phyloP scores from a whole-genome alignment of 1,139 yeast species.

The Fermentozyma sake region DNA sequence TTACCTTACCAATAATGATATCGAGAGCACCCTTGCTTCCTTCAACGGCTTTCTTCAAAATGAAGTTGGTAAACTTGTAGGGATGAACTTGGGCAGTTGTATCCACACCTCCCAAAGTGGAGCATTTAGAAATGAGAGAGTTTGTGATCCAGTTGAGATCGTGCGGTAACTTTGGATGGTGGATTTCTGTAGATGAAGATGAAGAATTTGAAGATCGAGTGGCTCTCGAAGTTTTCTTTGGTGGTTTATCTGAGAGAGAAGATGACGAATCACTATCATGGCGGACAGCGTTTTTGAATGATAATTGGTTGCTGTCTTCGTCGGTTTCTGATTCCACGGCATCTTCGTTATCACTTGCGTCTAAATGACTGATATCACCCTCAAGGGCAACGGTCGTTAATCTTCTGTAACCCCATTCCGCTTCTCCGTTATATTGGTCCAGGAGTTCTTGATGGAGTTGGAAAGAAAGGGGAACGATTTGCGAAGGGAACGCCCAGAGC shows the following conservation, averaged over 20 bases:
- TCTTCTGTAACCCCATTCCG: slow-evolving; percentile 90
- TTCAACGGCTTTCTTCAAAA: slow-evolving; percentile 76
- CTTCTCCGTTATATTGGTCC: slow-evolving; percentile 70
- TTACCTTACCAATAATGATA: slow-evolving; percentile 78
- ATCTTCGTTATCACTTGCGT: slow-evolving; percentile 17
- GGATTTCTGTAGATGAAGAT: slow-evolving; percentile 5
- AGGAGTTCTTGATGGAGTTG: slow-evolving; percentile 80
- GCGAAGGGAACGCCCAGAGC: slow-evolving; percentile 95
- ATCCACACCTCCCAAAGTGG: slow-evolving; percentile 76
- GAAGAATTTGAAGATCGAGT: slow-evolving; percentile 11
- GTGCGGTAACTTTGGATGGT: slow-evolving; percentile 49
- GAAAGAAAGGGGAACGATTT: slow-evolving; percentile 85
- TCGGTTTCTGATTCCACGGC: slow-evolving; percentile 8
- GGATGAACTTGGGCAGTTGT: slow-evolving; percentile 98
- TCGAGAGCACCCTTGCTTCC: slow-evolving; percentile 71
- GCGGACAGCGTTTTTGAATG: slow-evolving; percentile 12
- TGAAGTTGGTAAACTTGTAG: slow-evolving; percentile 78
- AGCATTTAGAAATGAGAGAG: slow-evolving; percentile 66
- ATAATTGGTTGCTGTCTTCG: slow-evolving; percentile 8
- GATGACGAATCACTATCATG: slow-evolving; percentile 18
- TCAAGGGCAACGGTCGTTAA: slow-evolving; percentile 83
- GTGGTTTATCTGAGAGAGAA: slow-evolving; percentile 22
- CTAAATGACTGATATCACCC: slow-evolving; percentile 58
- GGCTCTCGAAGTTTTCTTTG: slow-evolving; percentile 31
- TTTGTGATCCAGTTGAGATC: slow-evolving; percentile 81